Evolutionary conservation across 768 basidiomycete species (phyloP), one percentile per base, ranked within the genome.

Genomic region (Suillus subluteus): DNA sequence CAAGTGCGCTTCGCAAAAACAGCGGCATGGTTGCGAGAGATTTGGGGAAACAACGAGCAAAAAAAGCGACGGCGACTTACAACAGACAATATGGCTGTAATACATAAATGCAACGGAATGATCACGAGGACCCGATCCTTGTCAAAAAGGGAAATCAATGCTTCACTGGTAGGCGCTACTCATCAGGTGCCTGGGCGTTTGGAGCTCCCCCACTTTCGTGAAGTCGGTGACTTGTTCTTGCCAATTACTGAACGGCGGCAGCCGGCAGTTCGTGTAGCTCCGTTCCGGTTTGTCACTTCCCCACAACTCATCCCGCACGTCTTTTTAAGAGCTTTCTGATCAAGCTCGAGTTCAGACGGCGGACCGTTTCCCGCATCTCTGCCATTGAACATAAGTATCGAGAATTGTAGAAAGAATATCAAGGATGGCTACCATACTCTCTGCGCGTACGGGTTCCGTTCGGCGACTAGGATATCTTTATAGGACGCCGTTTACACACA

Each of bases 231-330:
- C 46, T 26, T 30, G 8, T 12, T 46, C 43, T 44, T 44, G 43
- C 43, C 18, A 21, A 44, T 46, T 50, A 16, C 43, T 44, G n/a
- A 50, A 26, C 54, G 54, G 55, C 21, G 21, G 21, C 21, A 56
- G 6, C 55, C 55, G 55, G 55, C 11, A 35, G 8, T 30, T 16
- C 32, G 55, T 55, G 18, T 55, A 35, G 32, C 18, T 56, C 55
- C 55, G 55, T 2, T 56, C 55, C 55, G 32, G 32, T 55, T 55
- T 55, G 32, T 5, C 54, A 55, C 11, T 55, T 56, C 32, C 55
- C 55, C 52, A 18, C 52, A 52, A 16, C 26, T 16, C 52, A 32
- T 54, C 52, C 52, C 55, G 11, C 32, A 35, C 32, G 1, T 6
- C 2, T 21, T 35, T 55, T 54, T 21, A 52, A 52, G 52, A 30